Evolutionary conservation across 495 filamentous ascomycete genomes (phyloP).

Genomic region (Xylaria curta): DNA sequence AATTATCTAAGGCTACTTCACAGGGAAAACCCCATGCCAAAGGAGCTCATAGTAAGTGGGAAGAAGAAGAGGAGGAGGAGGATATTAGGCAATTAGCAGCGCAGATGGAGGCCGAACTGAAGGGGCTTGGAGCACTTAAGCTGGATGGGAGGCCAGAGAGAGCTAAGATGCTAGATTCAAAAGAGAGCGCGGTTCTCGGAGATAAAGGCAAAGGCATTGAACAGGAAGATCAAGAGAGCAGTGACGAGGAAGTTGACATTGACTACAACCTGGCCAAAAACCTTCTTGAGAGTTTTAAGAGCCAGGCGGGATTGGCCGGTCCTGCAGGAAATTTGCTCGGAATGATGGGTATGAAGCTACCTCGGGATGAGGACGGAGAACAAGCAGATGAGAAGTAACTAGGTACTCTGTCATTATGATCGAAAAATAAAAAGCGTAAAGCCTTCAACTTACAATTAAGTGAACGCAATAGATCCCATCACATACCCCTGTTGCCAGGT

Average conservation of each 20-base stretch:
- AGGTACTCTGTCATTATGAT: background rate
- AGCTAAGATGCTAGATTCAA: slow-evolving; percentile 29
- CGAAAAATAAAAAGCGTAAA: background rate
- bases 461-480: background rate
- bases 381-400: slow-evolving; percentile 30
- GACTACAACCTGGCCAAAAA: slow-evolving; percentile 92
- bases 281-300: slow-evolving; percentile 88
- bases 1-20: background rate
- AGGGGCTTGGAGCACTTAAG: slow-evolving; percentile 73
- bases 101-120: slow-evolving; percentile 83
- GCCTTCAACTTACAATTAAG: background rate
- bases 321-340: slow-evolving; percentile 85
- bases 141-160: slow-evolving; percentile 56
- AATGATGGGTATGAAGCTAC: slow-evolving; percentile 81
- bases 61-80: slow-evolving; percentile 64
- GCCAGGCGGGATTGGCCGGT: slow-evolving; percentile 81
- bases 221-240: slow-evolving; percentile 42
- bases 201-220: slow-evolving; percentile 31
- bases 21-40: background rate
- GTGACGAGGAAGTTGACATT: slow-evolving; percentile 68
- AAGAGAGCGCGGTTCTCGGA: slow-evolving; percentile 20
- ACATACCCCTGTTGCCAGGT: background rate
- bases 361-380: slow-evolving; percentile 72
- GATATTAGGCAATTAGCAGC: slow-evolving; percentile 75
- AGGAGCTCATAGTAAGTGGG: slow-evolving; percentile 10